phyloP scores from a whole-genome alignment of 2,329 filamentous ascomycete genomes.

The Ambrosiella beaveri region DNA sequence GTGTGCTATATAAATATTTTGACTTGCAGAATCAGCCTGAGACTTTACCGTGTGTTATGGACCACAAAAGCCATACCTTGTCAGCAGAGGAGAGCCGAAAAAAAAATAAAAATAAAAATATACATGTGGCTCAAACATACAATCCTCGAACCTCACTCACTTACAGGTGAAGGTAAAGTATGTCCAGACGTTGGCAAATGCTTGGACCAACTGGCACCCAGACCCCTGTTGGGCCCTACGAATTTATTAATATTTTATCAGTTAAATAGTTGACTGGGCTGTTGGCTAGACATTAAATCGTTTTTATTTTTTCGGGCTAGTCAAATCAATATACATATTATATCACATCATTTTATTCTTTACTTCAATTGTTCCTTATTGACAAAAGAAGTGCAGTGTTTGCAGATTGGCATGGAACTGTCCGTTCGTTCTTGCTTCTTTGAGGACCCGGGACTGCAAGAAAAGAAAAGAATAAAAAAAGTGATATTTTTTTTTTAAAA shows the following conservation, averaged over 20 bases:
- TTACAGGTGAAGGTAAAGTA: too few species aligned
- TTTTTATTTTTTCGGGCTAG: too few species aligned
- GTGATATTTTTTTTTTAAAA: not conserved
- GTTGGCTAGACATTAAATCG: too few species aligned
- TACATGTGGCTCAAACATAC: too few species aligned
- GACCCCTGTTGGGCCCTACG: not conserved
- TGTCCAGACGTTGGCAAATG: not conserved
- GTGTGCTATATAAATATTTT: too few species aligned
- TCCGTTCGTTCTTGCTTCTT: slow-evolving; percentile 2
- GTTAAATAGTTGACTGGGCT: not conserved
- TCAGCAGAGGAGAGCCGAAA: too few species aligned
- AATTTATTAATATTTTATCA: not conserved
- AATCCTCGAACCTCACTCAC: too few species aligned
- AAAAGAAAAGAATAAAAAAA: slow-evolving; percentile 5
- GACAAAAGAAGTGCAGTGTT: not conserved
- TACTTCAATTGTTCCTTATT: not conserved
- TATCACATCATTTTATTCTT: not conserved
- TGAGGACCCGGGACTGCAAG: not conserved
- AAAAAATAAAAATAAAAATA: too few species aligned
- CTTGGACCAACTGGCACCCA: not conserved
- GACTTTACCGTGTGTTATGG: too few species aligned
- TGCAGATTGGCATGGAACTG: not conserved
- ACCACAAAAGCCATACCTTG: too few species aligned
- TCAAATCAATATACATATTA: not conserved
- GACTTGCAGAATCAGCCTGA: too few species aligned